phyloP scores from a whole-genome alignment of 176 grass and related monocot species.

The Phyllostachys edulis region DNA sequence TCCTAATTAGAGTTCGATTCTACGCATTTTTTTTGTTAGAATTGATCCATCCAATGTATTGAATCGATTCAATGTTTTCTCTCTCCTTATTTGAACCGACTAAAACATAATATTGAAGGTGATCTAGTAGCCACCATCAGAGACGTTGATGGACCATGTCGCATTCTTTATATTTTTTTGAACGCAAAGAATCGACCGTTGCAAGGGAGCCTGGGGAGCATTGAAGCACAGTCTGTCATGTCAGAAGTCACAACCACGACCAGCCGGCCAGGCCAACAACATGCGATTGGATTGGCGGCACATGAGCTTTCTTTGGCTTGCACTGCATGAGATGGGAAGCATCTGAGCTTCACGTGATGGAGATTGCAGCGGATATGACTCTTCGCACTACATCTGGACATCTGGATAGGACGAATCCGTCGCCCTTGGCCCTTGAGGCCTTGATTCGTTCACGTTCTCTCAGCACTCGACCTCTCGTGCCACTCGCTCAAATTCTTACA shows the following conservation, averaged over 20 bases:
- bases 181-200: slow-evolving; percentile 19
- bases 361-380: neutral
- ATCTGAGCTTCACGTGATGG: neutral
- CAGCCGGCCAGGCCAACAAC: neutral
- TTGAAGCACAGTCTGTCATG: too few relatives aligned
- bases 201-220: neutral
- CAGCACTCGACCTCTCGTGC: neutral
- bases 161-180: neutral
- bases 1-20: too few relatives aligned
- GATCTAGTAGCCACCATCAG: neutral
- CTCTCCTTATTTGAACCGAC: too few relatives aligned
- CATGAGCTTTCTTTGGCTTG: neutral
- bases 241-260: too few relatives aligned
- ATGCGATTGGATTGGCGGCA: neutral
- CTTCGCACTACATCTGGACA: neutral
- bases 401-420: neutral
- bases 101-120: too few relatives aligned
- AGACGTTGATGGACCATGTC: neutral
- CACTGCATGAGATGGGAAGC: too few relatives aligned
- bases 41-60: too few relatives aligned
- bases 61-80: too few relatives aligned
- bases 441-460: neutral
- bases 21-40: too few relatives aligned
- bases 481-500: neutral
- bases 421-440: neutral